Evolutionary conservation across 148 eudicot species (phyloP).

Genomic region (Chenopodium quinoa): DNA sequence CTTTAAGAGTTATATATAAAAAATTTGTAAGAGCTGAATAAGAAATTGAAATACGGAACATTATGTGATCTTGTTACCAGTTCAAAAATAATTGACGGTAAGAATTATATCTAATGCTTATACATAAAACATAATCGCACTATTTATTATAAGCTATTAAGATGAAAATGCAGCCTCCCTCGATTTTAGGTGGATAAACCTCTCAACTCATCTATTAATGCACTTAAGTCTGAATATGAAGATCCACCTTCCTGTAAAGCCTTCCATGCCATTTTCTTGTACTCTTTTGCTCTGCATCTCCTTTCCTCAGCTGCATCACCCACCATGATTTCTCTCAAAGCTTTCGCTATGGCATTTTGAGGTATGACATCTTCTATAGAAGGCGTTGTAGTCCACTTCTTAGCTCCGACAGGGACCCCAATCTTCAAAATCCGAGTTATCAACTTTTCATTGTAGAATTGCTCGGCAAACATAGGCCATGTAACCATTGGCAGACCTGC

Average conservation of each 20-base stretch:
- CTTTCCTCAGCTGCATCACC: constrained; percentile 35
- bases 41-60: too few relatives aligned
- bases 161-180: background rate
- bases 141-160: too few relatives aligned
- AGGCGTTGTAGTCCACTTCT: constrained; percentile 11
- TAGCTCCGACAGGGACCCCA: constrained; percentile 37
- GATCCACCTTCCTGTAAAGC: constrained; percentile 40
- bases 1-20: too few relatives aligned
- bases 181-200: background rate
- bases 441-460: constrained; percentile 36
- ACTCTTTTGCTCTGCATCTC: constrained; percentile 24
- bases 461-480: constrained; percentile 42
- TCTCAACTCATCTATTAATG: constrained; percentile 17
- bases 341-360: constrained; percentile 23
- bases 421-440: constrained; percentile 31
- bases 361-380: constrained; percentile 1
- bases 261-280: constrained; percentile 35
- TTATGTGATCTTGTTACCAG: too few relatives aligned
- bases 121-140: too few relatives aligned
- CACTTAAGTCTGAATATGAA: constrained; percentile 23
- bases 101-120: too few relatives aligned
- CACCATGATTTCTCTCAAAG: constrained; percentile 33
- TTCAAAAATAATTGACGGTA: too few relatives aligned
- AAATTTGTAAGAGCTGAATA: too few relatives aligned
- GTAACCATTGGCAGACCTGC: constrained; percentile 44